phyloP scores from a whole-genome alignment of 2,329 filamentous ascomycete species.

The Fusarium duplospermum region DNA sequence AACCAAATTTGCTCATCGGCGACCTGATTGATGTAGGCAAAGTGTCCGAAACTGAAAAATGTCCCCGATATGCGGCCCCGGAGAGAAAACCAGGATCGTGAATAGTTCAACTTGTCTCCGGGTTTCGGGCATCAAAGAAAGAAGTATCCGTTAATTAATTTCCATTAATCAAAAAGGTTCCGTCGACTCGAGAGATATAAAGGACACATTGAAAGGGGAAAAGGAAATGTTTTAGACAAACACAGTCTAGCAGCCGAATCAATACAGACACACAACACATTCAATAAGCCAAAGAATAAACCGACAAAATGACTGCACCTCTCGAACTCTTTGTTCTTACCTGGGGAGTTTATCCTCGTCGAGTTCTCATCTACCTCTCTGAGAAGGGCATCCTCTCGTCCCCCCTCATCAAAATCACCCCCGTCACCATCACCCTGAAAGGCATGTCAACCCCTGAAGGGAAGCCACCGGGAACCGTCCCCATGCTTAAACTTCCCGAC shows the following conservation, averaged over 20 bases:
- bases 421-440: neutral
- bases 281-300: no score
- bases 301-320: slow-evolving; percentile 5
- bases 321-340: slow-evolving; percentile 28
- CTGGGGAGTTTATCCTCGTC: slow-evolving; percentile 29
- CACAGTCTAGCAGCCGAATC: neutral
- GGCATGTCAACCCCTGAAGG: slow-evolving; percentile 7
- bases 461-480: slow-evolving; percentile 22
- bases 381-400: slow-evolving; percentile 19
- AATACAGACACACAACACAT: neutral
- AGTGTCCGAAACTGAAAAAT: neutral
- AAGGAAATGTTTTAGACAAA: neutral
- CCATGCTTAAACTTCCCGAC: slow-evolving; percentile 23
- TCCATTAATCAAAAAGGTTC: neutral
- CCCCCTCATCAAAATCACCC: slow-evolving; percentile 13
- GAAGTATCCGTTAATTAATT: neutral
- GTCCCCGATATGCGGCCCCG: neutral
- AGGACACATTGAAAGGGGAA: neutral
- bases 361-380: slow-evolving; percentile 22
- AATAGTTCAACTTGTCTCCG: neutral
- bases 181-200: neutral
- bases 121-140: neutral
- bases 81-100: neutral
- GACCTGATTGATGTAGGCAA: neutral
- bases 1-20: neutral